Evolutionary conservation across 2,329 filamentous ascomycete genomes (phyloP), one percentile per base, ranked within the genome.

Genomic region (Penicillium concentricum): DNA sequence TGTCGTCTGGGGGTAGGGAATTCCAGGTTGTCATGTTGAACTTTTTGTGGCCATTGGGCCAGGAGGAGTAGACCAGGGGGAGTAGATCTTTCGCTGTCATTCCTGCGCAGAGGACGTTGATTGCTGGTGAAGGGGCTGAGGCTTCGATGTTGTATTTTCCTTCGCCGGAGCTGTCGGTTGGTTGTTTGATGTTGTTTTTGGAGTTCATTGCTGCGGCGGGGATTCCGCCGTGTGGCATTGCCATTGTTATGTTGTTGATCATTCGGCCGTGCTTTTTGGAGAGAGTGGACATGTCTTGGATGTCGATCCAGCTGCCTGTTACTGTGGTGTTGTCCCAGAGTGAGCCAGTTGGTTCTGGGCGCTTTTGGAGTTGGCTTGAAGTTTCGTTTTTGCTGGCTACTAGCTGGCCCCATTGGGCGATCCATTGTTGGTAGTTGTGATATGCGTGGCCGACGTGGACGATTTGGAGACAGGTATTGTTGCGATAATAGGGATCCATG

Each of bases 171-270:
- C 86, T 76, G 20, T 86, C 83, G 7, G 80, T 78, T 0, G 90
- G 90, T 64, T 93, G 90, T 9, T 90, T 72, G 30, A 94, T 90
- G 0, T 75, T 70, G 65, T 93, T 93, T 9, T 74, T 69, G 0
- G 79, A 73, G 61, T 87, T 78, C 9, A 78, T 82, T 0, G 87
- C 86, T 0, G 90, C 89, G 13, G 78, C 73, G 34, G 88, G 85
- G 0, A 94, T 80, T 0, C 87, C 85, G 0, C 86, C 79, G 64
- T 94, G 90, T 0, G 90, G 90, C 82, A 92, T 87, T 0, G 89
- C 88, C 62, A 92, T 79, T 0, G 87, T 89, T 26, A 91, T 84
- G 61, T 92, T 92, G 69, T 92, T 90, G 65, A 93, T 77, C 37
- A 88, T 79, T 26, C 88, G 79, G 0, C 77, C 74, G 51, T 83